These are phyloP conservation scores for Bruguiera sexangula DNA, from an alignment of 345 rosid genomes.

Conservation along the genomic window DNA sequence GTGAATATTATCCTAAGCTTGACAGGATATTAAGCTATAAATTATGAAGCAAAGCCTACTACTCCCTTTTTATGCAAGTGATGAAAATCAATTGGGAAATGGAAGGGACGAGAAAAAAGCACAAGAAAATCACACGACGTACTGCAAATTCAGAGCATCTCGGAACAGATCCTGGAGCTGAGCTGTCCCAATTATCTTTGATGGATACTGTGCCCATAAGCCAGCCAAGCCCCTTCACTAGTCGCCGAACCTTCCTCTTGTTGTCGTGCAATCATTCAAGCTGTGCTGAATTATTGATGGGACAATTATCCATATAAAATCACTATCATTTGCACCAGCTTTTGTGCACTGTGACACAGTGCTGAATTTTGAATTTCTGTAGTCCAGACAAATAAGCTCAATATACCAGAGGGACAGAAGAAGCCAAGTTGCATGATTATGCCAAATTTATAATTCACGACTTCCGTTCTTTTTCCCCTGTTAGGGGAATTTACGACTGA, in stretches of 20 bases:
- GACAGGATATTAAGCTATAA: no score
- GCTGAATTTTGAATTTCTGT: no score
- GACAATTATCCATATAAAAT: no score
- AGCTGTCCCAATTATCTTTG: constrained; percentile 31
- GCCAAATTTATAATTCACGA: no score
- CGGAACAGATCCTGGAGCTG: constrained; percentile 26
- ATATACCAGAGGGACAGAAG: no score
- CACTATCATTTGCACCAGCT: no score
- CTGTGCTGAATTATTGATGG: not conserved
- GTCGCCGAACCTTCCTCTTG: constrained; percentile 22
- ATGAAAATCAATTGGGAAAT: not conserved
- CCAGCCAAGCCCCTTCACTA: constrained; percentile 9
- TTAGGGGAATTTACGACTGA: no score
- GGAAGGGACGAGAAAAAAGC: constrained; percentile 15
- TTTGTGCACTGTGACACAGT: no score
- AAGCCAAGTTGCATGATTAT: no score
- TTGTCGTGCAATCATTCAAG: constrained; percentile 2
- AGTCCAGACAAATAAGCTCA: no score
- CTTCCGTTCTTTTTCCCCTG: no score
- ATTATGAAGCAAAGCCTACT: not conserved
- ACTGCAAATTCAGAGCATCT: constrained; percentile 22
- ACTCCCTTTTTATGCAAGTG: not conserved
- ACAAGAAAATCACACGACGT: constrained; percentile 13
- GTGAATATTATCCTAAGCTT: no score
- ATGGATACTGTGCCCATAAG: constrained; percentile 8